These are phyloP conservation scores for Amyloporia xantha DNA, from an alignment of 768 basidiomycete genomes.

Conservation along the genomic window DNA sequence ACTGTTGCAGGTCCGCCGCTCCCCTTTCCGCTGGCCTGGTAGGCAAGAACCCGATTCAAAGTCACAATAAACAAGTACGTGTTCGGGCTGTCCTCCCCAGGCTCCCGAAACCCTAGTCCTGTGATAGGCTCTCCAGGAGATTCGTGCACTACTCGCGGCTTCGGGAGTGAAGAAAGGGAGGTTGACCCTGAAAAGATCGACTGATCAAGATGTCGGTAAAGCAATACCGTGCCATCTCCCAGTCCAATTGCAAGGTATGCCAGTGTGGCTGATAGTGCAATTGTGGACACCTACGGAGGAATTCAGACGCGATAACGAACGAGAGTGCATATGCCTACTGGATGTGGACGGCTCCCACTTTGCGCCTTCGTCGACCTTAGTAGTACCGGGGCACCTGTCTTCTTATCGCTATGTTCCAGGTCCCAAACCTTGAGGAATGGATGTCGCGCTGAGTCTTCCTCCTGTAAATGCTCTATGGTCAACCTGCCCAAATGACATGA, in stretches of 20 bases:
- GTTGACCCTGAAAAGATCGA: constrained; percentile 63
- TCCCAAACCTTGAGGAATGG: constrained; percentile 89
- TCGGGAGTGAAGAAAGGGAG: constrained; percentile 73
- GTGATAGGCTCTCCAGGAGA: constrained; percentile 86
- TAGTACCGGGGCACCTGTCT: constrained; percentile 51
- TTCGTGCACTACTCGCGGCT: constrained; percentile 79
- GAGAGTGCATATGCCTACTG: constrained; percentile 36
- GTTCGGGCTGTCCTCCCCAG: constrained; percentile 28
- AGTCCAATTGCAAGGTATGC: constrained; percentile 88
- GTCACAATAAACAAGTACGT: constrained; percentile 83
- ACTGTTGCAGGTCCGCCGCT: constrained; percentile 58
- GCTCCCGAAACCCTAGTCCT: constrained; percentile 81
- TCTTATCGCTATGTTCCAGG: constrained; percentile 62
- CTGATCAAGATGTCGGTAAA: constrained; percentile 89
- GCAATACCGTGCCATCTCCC: constrained; percentile 89
- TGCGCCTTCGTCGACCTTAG: constrained; percentile 76
- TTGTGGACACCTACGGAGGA: constrained; percentile 62
- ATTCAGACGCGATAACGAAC: too few species aligned
- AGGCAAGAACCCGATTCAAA: constrained; percentile 70
- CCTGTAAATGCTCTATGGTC: too few species aligned
- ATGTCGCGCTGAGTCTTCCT: constrained; percentile 62
- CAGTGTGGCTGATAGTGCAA: constrained; percentile 72
- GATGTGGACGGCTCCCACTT: constrained; percentile 69
- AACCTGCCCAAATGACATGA: too few species aligned
- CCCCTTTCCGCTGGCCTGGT: constrained; percentile 67